Percentiles rank a stretch among this genome's conserved stretches.
Conservation (phyloP, 345 rosid species). For the Ceriops tagal region DNA sequence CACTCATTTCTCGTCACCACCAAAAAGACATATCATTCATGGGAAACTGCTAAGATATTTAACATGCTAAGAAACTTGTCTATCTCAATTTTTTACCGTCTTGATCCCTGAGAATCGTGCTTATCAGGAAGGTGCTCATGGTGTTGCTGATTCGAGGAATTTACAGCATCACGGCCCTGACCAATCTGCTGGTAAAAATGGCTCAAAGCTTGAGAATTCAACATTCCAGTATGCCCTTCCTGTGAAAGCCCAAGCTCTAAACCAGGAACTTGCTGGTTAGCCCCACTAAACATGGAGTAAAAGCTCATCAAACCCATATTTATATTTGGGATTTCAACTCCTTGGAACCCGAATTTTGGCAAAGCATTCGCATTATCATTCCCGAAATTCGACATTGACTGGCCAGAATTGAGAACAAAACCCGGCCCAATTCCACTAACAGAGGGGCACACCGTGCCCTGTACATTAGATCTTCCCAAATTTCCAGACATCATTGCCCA, state of each 20-base stretch:
- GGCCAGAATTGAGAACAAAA: constrained; percentile 26
- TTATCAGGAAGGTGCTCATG: constrained; percentile 17
- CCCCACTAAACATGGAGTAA: constrained; percentile 30
- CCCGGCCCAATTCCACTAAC: constrained; percentile 43
- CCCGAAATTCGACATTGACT: constrained; percentile 11
- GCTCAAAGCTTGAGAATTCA: constrained; percentile 39
- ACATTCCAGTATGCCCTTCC: constrained; percentile 9
- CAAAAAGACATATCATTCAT: neutral
- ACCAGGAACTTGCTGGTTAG: constrained; percentile 22
- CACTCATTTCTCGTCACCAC: constrained; percentile 15
- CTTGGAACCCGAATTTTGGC: constrained; percentile 21
- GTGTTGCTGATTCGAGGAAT: constrained; percentile 21
- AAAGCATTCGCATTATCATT: constrained; percentile 11
- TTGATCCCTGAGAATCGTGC: constrained; percentile 26
- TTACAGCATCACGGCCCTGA: constrained; percentile 20
- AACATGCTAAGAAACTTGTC: neutral
- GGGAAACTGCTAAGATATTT: constrained; percentile 2
- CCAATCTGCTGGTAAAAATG: constrained; percentile 30
- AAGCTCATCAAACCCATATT: constrained; percentile 32
- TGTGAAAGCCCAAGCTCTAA: constrained; percentile 36
- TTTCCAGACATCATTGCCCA: constrained; percentile 56
- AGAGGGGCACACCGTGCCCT: constrained; percentile 41
- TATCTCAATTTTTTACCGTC: constrained; percentile 24
- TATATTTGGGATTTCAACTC: constrained; percentile 28
- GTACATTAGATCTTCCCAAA: constrained; percentile 38